Evolutionary conservation across 208 protist species (phyloP).

Genomic region (Eutreptiella sp.): DNA sequence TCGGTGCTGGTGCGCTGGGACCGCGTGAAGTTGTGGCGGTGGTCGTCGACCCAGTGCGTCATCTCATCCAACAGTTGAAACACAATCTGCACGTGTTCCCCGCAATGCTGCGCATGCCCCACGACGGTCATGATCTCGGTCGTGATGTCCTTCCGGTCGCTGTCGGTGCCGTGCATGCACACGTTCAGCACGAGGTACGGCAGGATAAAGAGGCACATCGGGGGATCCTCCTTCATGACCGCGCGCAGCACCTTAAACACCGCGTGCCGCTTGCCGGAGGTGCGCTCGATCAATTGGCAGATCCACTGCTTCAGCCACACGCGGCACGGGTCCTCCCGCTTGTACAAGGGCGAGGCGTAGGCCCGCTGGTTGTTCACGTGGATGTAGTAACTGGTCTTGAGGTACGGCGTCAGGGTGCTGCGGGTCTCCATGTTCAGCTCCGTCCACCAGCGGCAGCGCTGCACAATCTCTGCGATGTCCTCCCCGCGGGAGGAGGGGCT

Average conservation of each 20-base stretch:
- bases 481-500: not conserved
- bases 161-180: slow-evolving; percentile 3
- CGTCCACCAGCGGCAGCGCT: slow-evolving; percentile 9
- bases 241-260: slow-evolving; percentile 13
- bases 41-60: slow-evolving; percentile 11
- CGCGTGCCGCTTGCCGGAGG: not conserved
- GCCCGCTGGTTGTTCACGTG: slow-evolving; percentile 3
- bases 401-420: not conserved
- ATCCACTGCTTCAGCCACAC: slow-evolving; percentile 21
- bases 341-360: not conserved
- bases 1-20: too few species aligned
- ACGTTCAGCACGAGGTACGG: slow-evolving; percentile 33
- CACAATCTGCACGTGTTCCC: slow-evolving; percentile 29
- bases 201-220: slow-evolving; percentile 16
- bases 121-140: slow-evolving; percentile 20
- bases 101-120: slow-evolving; percentile 3
- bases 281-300: not conserved
- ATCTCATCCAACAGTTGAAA: slow-evolving; percentile 27
- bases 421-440: not conserved
- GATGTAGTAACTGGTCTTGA: slow-evolving; percentile 19
- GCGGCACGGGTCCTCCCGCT: not conserved
- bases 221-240: slow-evolving; percentile 9
- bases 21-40: too few species aligned
- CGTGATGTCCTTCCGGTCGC: not conserved
- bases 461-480: not conserved